Percentiles rank a stretch among this genome's conserved stretches.
These are phyloP conservation scores for Wickerhamomyces chaumierensis DNA, from an alignment of 805 yeast genomes.

Conservation along the genomic window DNA sequence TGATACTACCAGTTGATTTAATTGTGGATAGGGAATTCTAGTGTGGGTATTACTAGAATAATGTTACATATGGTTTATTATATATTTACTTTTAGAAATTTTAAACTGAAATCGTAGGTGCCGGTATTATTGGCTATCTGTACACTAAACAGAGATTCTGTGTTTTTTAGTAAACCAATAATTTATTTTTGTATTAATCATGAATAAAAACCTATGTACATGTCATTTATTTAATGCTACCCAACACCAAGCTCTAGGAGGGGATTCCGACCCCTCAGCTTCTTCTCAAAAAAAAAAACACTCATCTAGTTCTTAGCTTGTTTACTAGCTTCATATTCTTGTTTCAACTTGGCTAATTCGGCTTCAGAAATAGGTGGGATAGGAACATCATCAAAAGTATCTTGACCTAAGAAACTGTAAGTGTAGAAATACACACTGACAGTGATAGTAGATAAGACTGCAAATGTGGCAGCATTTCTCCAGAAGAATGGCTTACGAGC, in stretches of 20 bases:
- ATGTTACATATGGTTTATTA: too few relatives aligned
- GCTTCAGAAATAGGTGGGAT: conserved; percentile 83
- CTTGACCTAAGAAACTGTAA: conserved; percentile 53
- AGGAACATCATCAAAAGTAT: conserved; percentile 86
- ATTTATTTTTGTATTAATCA: background rate
- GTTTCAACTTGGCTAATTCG: conserved; percentile 59
- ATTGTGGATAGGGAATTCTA: too few relatives aligned
- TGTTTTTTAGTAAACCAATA: too few relatives aligned
- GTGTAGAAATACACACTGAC: conserved; percentile 57
- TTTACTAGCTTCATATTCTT: conserved; percentile 49
- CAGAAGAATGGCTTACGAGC: conserved; percentile 83
- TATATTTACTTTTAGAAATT: too few relatives aligned
- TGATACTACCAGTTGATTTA: too few relatives aligned
- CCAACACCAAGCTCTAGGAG: background rate
- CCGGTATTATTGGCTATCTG: too few relatives aligned
- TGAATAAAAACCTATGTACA: background rate
- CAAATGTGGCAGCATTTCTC: conserved; percentile 58
- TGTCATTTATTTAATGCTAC: background rate
- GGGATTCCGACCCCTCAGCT: background rate
- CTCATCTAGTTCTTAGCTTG: conserved; percentile 4
- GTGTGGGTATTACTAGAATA: too few relatives aligned
- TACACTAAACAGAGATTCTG: too few relatives aligned
- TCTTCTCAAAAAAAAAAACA: too few relatives aligned
- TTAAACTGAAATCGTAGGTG: too few relatives aligned
- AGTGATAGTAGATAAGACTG: conserved; percentile 50